phyloP scores from a whole-genome alignment of 169 alveolate species.

The Plasmodium reichenowi region DNA sequence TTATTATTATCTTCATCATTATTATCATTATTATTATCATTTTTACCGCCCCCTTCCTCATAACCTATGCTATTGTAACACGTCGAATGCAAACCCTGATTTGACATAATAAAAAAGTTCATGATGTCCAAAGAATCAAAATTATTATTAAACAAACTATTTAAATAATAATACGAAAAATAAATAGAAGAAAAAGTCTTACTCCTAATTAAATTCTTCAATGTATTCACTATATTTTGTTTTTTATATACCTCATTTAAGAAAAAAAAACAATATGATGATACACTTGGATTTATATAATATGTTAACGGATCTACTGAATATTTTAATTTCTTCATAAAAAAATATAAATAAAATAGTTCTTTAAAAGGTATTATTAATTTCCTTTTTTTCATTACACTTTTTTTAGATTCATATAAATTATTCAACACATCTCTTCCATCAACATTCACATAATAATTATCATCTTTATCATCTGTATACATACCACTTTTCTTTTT shows the following conservation, averaged over 20 bases:
- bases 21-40: not conserved
- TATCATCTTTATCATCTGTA: not conserved
- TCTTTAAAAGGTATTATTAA: slow-evolving; percentile 70
- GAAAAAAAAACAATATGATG: slow-evolving; percentile 59
- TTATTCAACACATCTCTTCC: not conserved
- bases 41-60: not conserved
- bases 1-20: slow-evolving; percentile 12
- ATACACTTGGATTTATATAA: slow-evolving; percentile 59
- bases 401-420: not conserved
- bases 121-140: slow-evolving; percentile 18
- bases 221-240: not conserved
- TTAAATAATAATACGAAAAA: slow-evolving; percentile 40
- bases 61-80: not conserved
- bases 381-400: slow-evolving; percentile 11
- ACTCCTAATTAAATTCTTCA: slow-evolving; percentile 24
- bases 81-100: slow-evolving; percentile 34
- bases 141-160: slow-evolving; percentile 20
- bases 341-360: slow-evolving; percentile 61
- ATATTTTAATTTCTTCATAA: slow-evolving; percentile 69
- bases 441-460: not conserved
- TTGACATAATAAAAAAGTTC: slow-evolving; percentile 54
- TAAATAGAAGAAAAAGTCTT: slow-evolving; percentile 48
- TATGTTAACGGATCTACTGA: slow-evolving; percentile 73
- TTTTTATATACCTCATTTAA: slow-evolving; percentile 44
- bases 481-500: not conserved